Percentiles rank a stretch among this genome's conserved stretches.
phyloP scores from a whole-genome alignment of 305 asterid genomes.

The Fraxinus velutina region DNA sequence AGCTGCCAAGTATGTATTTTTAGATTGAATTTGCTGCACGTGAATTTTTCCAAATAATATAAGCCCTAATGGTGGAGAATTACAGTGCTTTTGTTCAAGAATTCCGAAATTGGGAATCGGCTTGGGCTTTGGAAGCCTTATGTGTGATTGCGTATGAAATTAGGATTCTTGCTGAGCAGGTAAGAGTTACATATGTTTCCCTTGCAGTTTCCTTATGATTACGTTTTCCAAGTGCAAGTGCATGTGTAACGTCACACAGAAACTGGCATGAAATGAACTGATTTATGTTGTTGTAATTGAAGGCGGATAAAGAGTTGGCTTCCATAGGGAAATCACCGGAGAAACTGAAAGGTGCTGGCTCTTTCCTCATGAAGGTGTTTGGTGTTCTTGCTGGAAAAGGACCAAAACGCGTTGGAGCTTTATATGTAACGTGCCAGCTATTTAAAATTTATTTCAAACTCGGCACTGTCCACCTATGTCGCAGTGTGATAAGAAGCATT shows the following conservation, averaged over 20 bases:
- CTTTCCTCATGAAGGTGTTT: constrained; percentile 93
- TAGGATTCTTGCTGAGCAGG: constrained; percentile 90
- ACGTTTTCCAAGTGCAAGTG: neutral
- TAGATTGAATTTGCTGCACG: neutral
- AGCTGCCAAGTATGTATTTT: constrained; percentile 71
- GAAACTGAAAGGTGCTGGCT: constrained; percentile 86
- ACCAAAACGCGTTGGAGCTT: constrained; percentile 88
- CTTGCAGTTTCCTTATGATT: constrained; percentile 3
- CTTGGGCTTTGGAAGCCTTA: constrained; percentile 93
- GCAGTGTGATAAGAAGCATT: constrained; percentile 93
- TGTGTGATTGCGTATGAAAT: constrained; percentile 79
- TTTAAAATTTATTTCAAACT: constrained; percentile 90
- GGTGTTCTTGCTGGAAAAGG: constrained; percentile 98
- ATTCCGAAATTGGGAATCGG: constrained; percentile 93
- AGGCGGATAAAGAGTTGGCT: constrained; percentile 92
- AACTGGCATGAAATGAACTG: constrained; percentile 21
- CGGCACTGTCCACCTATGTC: constrained; percentile 87
- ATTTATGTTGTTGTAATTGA: constrained; percentile 35
- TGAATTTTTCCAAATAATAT: constrained; percentile 18
- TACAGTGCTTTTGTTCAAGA: constrained; percentile 94
- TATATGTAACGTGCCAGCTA: constrained; percentile 85
- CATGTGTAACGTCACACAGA: neutral
- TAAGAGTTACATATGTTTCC: constrained; percentile 30
- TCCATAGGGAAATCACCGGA: constrained; percentile 80
- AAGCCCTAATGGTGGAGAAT: constrained; percentile 45